These are phyloP conservation scores for Spergularia azorica DNA, from an alignment of 179 eudicot species.

Conservation along the genomic window DNA sequence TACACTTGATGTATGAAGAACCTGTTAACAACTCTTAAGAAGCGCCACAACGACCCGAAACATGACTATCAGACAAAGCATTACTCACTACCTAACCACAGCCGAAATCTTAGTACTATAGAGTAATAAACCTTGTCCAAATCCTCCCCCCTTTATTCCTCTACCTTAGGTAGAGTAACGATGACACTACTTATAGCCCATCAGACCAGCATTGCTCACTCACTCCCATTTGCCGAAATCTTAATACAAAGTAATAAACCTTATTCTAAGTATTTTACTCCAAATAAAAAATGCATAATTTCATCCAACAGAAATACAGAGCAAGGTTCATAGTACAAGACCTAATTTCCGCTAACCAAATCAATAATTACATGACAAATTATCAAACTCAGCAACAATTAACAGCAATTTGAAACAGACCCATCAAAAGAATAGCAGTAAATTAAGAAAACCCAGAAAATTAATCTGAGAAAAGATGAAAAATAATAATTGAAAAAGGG, in stretches of 20 bases:
- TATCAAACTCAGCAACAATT: neutral
- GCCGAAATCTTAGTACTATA: neutral
- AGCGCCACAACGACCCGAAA: neutral
- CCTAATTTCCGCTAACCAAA: neutral
- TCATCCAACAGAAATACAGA: neutral
- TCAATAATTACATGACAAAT: neutral
- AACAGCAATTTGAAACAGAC: constrained; percentile 4
- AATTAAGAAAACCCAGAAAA: constrained; percentile 15
- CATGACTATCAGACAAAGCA: neutral
- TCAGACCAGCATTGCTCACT: no score
- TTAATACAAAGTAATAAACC: no score
- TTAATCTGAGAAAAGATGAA: constrained; percentile 2
- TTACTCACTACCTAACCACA: neutral
- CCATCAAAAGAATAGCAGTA: neutral
- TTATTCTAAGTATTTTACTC: no score
- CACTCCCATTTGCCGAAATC: no score
- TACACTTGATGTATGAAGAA: neutral
- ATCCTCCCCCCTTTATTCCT: neutral
- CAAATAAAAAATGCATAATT: neutral
- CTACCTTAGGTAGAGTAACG: no score
- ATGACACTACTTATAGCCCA: no score
- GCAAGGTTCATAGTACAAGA: neutral
- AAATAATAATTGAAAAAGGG: neutral
- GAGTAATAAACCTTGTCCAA: neutral
- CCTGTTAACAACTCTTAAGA: neutral